These are phyloP conservation scores for Spencermartinsiella ligniputridi DNA, from an alignment of 1,139 yeast genomes.

Conservation along the genomic window DNA sequence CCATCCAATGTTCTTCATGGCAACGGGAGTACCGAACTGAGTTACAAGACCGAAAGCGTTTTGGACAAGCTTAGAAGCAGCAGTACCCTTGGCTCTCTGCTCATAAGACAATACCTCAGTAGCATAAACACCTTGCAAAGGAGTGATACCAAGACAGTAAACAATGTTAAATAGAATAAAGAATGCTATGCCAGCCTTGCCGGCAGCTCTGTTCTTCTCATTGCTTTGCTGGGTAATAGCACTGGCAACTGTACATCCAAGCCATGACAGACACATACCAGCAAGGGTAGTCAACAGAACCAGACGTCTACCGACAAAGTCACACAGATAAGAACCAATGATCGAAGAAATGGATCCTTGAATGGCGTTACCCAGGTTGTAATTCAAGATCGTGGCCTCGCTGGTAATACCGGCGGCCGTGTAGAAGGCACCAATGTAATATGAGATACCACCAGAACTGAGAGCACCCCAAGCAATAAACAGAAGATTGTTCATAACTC, in stretches of 20 bases:
- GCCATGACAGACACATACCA: constrained; percentile 16
- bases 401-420: constrained; percentile 18
- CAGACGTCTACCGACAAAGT: constrained; percentile 16
- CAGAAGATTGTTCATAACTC: constrained; percentile 14
- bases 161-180: constrained; percentile 19
- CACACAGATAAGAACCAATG: constrained; percentile 18
- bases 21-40: constrained; percentile 54
- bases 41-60: constrained; percentile 29
- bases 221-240: constrained; percentile 13
- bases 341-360: constrained; percentile 13
- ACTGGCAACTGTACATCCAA: constrained; percentile 19
- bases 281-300: constrained; percentile 11
- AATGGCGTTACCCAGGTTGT: constrained; percentile 15
- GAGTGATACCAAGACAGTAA: constrained; percentile 20
- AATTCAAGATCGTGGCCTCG: constrained; percentile 13
- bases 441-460: constrained; percentile 19
- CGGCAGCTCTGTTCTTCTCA: constrained; percentile 11
- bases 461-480: constrained; percentile 16
- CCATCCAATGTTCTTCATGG: constrained; percentile 53
- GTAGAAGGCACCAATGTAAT: constrained; percentile 17
- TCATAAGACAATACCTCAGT: constrained; percentile 39
- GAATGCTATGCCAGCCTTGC: constrained; percentile 21
- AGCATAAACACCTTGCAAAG: constrained; percentile 27
- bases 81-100: constrained; percentile 33
- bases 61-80: constrained; percentile 24